phyloP scores from a whole-genome alignment of 257 asterid species.

The Ballota nigra region DNA sequence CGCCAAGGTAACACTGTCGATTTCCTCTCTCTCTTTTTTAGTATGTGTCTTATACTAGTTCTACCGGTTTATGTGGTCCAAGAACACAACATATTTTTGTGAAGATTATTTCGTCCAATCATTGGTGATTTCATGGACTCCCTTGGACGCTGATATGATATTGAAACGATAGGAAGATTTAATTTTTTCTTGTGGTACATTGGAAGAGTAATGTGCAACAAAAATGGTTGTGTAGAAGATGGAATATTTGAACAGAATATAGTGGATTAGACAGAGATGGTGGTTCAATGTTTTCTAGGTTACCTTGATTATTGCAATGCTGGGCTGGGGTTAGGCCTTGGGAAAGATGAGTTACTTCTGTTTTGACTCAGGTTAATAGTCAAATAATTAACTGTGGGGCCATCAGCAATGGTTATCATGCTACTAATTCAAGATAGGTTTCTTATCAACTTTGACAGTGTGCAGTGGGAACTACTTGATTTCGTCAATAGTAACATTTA shows the following conservation, averaged over 20 bases:
- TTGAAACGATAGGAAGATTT: not conserved
- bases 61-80: not conserved
- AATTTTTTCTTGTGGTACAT: not conserved
- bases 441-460: not conserved
- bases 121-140: not conserved
- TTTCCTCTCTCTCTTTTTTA: not conserved
- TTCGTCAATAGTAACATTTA: not conserved
- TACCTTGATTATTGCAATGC: not conserved
- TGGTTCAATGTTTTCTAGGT: constrained; percentile 6
- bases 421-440: not conserved
- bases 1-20: constrained; percentile 47
- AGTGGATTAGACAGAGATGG: not conserved
- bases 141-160: not conserved
- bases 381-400: not conserved
- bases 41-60: not conserved
- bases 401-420: not conserved
- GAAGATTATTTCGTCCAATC: not conserved
- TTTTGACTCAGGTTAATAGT: not conserved
- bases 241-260: not conserved
- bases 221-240: not conserved
- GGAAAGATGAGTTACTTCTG: not conserved
- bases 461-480: not conserved
- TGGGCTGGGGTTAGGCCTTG: not conserved
- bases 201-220: not conserved
- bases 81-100: not conserved